Evolutionary conservation across 805 yeast genomes (phyloP).

Genomic region (Starmerella geochares): DNA sequence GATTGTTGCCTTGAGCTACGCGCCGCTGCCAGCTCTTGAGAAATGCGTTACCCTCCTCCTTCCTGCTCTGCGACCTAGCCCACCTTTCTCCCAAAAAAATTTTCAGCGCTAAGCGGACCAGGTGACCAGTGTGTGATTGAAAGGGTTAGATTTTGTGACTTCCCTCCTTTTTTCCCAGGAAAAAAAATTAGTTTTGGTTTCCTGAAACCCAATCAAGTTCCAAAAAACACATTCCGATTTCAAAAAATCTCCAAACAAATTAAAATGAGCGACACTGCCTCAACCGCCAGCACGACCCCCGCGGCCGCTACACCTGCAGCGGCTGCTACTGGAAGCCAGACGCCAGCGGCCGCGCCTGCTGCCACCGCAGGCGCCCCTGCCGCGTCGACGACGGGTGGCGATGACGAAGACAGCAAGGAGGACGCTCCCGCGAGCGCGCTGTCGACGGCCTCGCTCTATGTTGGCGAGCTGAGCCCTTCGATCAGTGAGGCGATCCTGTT

Average conservation of each 20-base stretch:
- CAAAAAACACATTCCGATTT: constrained; percentile 13
- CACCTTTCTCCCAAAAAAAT: constrained; percentile 2
- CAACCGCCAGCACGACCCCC: constrained; percentile 12
- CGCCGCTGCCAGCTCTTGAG: too few relatives aligned
- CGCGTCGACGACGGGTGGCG: constrained; percentile 21
- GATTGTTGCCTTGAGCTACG: too few relatives aligned
- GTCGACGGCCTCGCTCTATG: constrained; percentile 70
- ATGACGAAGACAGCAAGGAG: constrained; percentile 26
- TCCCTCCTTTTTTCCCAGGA: not conserved
- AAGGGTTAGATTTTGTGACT: not conserved
- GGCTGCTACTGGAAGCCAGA: constrained; percentile 6
- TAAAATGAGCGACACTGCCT: constrained; percentile 20
- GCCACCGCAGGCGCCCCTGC: constrained; percentile 18
- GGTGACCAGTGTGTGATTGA: constrained; percentile 1
- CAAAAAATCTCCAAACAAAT: not conserved
- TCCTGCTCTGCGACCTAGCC: not conserved
- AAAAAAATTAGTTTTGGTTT: constrained; percentile 6
- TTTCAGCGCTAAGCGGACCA: constrained; percentile 1
- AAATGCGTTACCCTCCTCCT: too few relatives aligned
- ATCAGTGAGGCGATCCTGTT: constrained; percentile 91
- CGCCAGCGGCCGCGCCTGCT: constrained; percentile 18
- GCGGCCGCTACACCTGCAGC: constrained; percentile 12
- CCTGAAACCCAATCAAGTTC: constrained; percentile 6
- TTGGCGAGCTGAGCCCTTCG: constrained; percentile 88
- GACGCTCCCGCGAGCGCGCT: constrained; percentile 25